These are phyloP conservation scores for Diplotaxis tenuifolia DNA, from an alignment of 345 rosid species.

Conservation along the genomic window DNA sequence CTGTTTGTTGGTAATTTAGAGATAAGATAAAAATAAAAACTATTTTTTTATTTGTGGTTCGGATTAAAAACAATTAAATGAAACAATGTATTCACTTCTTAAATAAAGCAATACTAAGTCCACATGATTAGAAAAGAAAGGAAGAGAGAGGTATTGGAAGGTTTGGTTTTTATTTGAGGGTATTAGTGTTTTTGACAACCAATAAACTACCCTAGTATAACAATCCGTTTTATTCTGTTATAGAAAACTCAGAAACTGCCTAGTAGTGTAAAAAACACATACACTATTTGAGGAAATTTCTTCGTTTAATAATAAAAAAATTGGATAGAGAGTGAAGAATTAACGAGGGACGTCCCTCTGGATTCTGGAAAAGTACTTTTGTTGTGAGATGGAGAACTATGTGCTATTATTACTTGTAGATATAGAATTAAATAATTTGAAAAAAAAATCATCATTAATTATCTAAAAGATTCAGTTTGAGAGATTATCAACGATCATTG, in stretches of 20 bases:
- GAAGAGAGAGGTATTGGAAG: background rate
- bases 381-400: no score
- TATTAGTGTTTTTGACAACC: background rate
- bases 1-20: background rate
- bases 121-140: background rate
- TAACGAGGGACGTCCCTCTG: no score
- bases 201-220: background rate
- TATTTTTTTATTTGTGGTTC: background rate
- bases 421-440: no score
- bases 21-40: background rate
- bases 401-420: no score
- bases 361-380: no score
- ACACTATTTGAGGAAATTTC: no score
- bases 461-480: no score
- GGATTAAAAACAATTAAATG: background rate
- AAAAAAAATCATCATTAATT: no score
- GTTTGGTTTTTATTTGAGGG: background rate
- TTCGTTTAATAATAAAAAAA: no score
- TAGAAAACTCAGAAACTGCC: no score
- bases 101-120: background rate
- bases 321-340: no score
- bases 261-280: background rate
- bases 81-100: background rate
- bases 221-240: background rate
- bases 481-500: no score